Percentiles rank a stretch among this genome's conserved stretches.
These are phyloP conservation scores for Endotrypanum monterogeii DNA, from an alignment of 208 protist species.

Conservation along the genomic window DNA sequence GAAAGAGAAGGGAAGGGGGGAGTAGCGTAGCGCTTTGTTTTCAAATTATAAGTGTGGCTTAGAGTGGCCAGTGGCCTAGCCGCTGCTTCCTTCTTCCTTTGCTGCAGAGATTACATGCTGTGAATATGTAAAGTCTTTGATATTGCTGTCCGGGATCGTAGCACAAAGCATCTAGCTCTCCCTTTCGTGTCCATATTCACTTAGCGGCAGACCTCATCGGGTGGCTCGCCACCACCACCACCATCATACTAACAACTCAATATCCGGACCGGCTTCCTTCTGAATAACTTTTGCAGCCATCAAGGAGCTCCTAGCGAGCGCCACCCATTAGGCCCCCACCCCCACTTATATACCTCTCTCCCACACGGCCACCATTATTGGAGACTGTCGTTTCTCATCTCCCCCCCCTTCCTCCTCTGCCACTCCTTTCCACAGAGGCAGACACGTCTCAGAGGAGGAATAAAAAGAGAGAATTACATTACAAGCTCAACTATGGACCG, in stretches of 20 bases:
- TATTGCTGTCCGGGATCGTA: too few species aligned
- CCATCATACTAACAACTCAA: neutral
- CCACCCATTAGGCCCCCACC: neutral
- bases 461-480: neutral
- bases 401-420: conserved; percentile 3
- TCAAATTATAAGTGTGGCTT: too few species aligned
- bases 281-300: neutral
- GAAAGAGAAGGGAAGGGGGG: too few species aligned
- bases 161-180: too few species aligned
- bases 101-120: too few species aligned
- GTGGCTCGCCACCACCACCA: neutral
- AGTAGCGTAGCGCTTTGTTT: too few species aligned
- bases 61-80: too few species aligned
- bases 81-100: too few species aligned
- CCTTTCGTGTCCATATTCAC: neutral
- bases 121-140: too few species aligned
- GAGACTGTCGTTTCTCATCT: too few species aligned
- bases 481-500: conserved; percentile 7
- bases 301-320: neutral
- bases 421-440: neutral
- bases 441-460: neutral
- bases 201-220: neutral
- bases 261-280: neutral
- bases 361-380: too few species aligned
- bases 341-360: too few species aligned